Base-by-base conservation (phyloP, 2,329 filamentous ascomycete species). In the Cucurbitaria berberidis region DNA sequence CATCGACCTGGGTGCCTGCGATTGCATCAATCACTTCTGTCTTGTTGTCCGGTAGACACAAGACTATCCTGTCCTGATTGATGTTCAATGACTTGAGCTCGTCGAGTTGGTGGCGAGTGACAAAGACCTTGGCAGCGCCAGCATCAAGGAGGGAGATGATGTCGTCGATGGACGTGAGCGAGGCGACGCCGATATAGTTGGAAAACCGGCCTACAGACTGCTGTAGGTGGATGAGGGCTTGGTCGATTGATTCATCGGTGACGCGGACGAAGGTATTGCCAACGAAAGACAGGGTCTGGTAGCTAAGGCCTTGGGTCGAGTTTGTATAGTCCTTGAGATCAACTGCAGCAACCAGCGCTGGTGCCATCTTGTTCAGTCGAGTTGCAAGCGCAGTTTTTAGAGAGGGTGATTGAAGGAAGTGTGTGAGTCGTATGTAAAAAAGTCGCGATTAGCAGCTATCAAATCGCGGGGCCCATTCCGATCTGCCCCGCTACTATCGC, bases 41-140 rank as follows among this genome's bases (percentile, higher is more conserved):
- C 45, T 74, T 74, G 30, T 71, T 74, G 45, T 77, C 76, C 1
- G 78, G 73, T 29, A 86, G 73, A 8, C 79, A 80, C 29, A 86
- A 76, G 8, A 86, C 81, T n/a, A 89, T 72, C 42, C 86, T 78
- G 50, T 81, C 80, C 8, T 81, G 78, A 53, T 81, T 77, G 38
- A 87, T 77, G 26, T 81, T 81, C 62, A 81, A 75, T 43, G 77
- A 64, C 45, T 81, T 76, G 38, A 89, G 75, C 16, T 78, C 74
- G 35, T 80, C 79, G 47, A 96, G 79, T 71, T 91, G 89, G 51
- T 86, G 82, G 42, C 87, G 83, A 16, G 84, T 83, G 45, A 96
- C 89, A 73, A 98, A 95, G 57, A 95, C 88, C 72, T 89, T 95
- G 46, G 87, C 85, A 6, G 92, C 91, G 54, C 95, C 95, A 59